Conservation (phyloP, 129 eudicot genomes). For the Logfia minima region DNA sequence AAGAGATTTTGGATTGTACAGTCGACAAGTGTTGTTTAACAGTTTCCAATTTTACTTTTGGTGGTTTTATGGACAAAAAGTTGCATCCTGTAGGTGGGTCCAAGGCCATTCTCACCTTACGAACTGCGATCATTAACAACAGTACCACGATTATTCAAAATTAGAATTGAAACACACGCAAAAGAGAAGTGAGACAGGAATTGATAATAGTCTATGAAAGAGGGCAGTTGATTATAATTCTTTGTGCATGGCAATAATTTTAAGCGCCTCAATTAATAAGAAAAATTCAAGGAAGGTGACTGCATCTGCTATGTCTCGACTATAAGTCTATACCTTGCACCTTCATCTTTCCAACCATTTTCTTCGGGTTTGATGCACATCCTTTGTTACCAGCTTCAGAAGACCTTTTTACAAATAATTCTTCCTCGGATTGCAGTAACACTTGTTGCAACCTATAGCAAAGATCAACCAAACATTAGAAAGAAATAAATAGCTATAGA, state of each 20-base stretch:
- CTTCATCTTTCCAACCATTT: slow-evolving; percentile 88
- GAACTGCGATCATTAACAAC: slow-evolving; percentile 53
- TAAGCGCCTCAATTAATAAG: too few relatives aligned
- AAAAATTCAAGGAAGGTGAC: too few relatives aligned
- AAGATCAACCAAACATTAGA: slow-evolving; percentile 8
- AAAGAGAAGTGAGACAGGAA: too few relatives aligned
- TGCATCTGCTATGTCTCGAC: neutral
- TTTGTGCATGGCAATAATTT: neutral
- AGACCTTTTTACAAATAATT: slow-evolving; percentile 54
- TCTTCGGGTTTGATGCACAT: slow-evolving; percentile 63
- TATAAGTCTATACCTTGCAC: slow-evolving; percentile 64
- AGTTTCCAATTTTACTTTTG: slow-evolving; percentile 54
- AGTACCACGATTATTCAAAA: neutral
- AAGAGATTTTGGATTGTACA: slow-evolving; percentile 45
- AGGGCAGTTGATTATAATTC: too few relatives aligned
- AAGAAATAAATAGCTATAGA: neutral
- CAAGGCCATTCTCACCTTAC: slow-evolving; percentile 70
- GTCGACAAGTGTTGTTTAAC: slow-evolving; percentile 44
- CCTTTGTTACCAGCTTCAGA: slow-evolving; percentile 61
- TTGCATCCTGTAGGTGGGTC: slow-evolving; percentile 85
- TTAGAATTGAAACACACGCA: too few relatives aligned
- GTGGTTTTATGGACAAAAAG: slow-evolving; percentile 51
- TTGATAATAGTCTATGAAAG: too few relatives aligned
- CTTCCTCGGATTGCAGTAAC: slow-evolving; percentile 77
- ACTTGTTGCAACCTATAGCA: slow-evolving; percentile 68